Base-by-base conservation (phyloP, 1,139 yeast species). In the Pichia sp. region DNA sequence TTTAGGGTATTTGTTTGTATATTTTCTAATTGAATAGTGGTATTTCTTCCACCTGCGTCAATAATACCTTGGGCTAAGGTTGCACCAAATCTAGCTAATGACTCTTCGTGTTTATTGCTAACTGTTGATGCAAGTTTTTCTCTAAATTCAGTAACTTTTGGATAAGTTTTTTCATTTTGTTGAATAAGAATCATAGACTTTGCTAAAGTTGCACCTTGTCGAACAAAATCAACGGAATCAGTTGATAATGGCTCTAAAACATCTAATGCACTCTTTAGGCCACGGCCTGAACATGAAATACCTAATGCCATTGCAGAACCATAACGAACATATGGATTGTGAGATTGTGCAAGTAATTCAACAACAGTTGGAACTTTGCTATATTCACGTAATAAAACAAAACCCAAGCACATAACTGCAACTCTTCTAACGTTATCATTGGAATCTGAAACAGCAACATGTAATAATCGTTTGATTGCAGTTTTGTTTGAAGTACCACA, bases 11-110 rank as follows among this genome's bases (percentile, higher is more conserved):
- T 95, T 32, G 96, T 87, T 55, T 87, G 92, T n/a, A 81, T 61
- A 62, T 92, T 87, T 65, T 92, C 97, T 47, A 92, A 72, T 55
- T 85, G 85, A 53, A 92, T 89, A 1, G 97, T 90, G n/a, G 87
- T 95, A 59, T 94, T 92, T 63, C 98, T 80, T 23, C 99, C 99
- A 67, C 98, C 97, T 12, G 98, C 98, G 68, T 92, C 97, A 63
- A 94, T 82, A 55, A 92, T 92, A 65, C 99, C 98, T 69, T 90
- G 97, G 11, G 97, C 92, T 45, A 94, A 71, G 22, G 97, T 87
- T 34, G 98, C 97, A 62, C 99, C 99, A 66, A 90, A 92, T 67
- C 89, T 90, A 37, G 97, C 96, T 67, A 94, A 76, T 6, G 96
- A 96, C 67, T 92, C 98, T 67, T 90, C 97, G 57, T 87, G 95